Evolutionary conservation across 1,284 basidiomycete species (phyloP), one percentile per base, ranked within the genome.

Genomic region (Pulveroboletus sp.): DNA sequence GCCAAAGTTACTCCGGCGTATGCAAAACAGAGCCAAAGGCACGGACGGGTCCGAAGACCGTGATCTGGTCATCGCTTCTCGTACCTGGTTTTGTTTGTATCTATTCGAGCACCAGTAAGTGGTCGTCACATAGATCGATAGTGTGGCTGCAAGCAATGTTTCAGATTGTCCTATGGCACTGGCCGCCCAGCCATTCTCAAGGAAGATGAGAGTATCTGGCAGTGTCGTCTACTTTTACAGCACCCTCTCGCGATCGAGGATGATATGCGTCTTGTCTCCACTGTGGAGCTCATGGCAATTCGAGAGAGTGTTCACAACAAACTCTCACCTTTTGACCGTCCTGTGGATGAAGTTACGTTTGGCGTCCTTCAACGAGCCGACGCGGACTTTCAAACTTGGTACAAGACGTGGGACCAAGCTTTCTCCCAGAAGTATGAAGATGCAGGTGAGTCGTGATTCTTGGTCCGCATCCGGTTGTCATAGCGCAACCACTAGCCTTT

Each of bases 211-310:
- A 89, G 91, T 49, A 94, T 96, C 57, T 83, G 81, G 65, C 84
- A 92, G 56, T 92, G 91, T 60, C 86, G 90, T 43, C 75, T 87
- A 35, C 79, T 95, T n/a, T 77, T 96, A 25, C 86, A 89, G 62
- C 94, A 96, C 69, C 94, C 94, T 17, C 77, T 96, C 22, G 85
- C 92, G 9, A 92, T 95, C 62, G 89, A 93, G 63, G 94, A 96
- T 60, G 94, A 97, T 66, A 94, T 93, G 82, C 86, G 94, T 43
- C 83, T 97, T n/a, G 91, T 96, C 20, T 95, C 94, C 9, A 96
- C 92, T 1, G 91, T 94, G 22, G 92, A 92, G 65, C 79, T 92
- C 52, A 90, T 92, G 83, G 83, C 83, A n/a, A 84, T 92, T 60
- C 84, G 91, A 49, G 90, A 92, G 68, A 78, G 84, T 35, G 79